Base-by-base conservation (phyloP, 106 monocot genomes). In the Dendrobium nobile region DNA sequence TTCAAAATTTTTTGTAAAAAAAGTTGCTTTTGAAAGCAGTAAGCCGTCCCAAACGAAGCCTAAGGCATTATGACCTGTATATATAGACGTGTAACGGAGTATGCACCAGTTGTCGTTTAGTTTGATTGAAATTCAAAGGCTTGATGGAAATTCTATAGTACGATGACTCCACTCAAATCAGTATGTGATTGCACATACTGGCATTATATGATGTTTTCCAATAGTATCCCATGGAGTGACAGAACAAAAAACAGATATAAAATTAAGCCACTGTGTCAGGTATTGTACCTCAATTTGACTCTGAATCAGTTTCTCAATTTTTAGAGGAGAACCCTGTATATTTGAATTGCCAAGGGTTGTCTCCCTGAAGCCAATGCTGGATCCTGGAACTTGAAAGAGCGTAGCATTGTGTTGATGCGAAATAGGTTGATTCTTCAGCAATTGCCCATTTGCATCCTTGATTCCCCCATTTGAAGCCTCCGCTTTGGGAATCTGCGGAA, bases 271-370 rank as follows among this genome's bases (percentile, higher is more conserved):
- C 26, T 67, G 27, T 27, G 11, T 67, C 24, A 67, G 59, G 5
- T 64, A 6, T 24, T 33, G 13, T 33, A 70, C 70, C 70, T 70
- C 70, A 27, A 70, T 70, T 70, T 70, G 70, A 33, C 33, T 70
- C 70, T 33, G 70, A 70, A 70, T 70, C 64, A 64, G 64, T 64
- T 64, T 64, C 70, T 70, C 70, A 33, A 70, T 33, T 70, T 70
- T 70, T 31, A 27, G 27, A 17, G 56, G 59, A 70, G 70, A 70
- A 33, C 70, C 70, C 70, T 70, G 70, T 22, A 31, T 9, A 64
- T 24, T 64, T 64, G 22, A 22, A 64, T 64, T 64, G 48, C 48
- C 48, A 13, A 9, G 48, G 9, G 10, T 11, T 10, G 48, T 13
- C 48, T 48, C 48, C 48, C 48, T 48, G 5, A 59, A 59, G 59